Conservation (phyloP, 805 yeast species). For the Barnettozyma wickerhamii region DNA sequence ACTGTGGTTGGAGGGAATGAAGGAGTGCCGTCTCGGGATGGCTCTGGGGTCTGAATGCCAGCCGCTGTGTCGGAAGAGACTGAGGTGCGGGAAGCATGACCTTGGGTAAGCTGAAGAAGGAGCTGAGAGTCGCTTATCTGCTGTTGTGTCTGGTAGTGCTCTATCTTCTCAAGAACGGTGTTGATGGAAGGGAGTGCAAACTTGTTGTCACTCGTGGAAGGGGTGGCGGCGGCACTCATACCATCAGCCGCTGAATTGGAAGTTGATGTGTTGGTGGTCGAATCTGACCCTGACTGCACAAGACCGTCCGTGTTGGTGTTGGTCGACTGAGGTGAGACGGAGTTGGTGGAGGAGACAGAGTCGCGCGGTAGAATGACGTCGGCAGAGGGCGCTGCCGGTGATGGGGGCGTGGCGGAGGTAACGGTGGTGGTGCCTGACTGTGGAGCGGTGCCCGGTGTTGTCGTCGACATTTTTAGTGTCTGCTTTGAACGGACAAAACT, state of each 20-base stretch:
- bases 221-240: not conserved
- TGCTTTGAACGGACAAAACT: not conserved
- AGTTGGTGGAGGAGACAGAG: not conserved
- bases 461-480: not conserved
- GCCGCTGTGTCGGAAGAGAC: not conserved
- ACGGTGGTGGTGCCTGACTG: not conserved
- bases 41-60: constrained; percentile 2
- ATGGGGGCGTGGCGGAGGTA: not conserved
- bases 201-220: not conserved
- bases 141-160: constrained; percentile 25
- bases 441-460: not conserved
- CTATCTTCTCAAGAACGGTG: constrained; percentile 23
- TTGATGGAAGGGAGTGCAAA: constrained; percentile 23
- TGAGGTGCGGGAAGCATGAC: constrained; percentile 5
- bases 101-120: constrained; percentile 21
- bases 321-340: not conserved
- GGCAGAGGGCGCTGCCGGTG: not conserved
- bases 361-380: not conserved
- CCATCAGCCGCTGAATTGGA: no score
- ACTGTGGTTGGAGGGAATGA: not conserved
- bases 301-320: not conserved
- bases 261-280: not conserved
- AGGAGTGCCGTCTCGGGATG: constrained; percentile 2
- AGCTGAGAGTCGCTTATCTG: constrained; percentile 27
- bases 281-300: not conserved